Evolutionary conservation across 345 rosid genomes (phyloP), one percentile per base, ranked within the genome.

Genomic region (Hevea brasiliensis): DNA sequence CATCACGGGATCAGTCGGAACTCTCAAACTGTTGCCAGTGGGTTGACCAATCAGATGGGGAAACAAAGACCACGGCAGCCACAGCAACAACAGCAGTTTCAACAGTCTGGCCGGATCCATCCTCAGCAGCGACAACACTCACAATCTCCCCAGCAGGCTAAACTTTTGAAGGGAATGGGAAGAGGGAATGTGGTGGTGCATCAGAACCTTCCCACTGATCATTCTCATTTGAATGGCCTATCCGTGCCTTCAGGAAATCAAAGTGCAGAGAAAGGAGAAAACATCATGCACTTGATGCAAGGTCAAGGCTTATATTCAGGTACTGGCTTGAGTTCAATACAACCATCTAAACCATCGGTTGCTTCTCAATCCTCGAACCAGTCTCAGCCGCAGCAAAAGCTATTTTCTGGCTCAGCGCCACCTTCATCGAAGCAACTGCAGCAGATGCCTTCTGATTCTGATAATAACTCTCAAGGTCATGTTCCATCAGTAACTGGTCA

Each of bases 51-150:
- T 84, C 98, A 87, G 82, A 81, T 81, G 62, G 96, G 88, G 68
- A 96, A 91, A 88, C 99, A 89, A 78, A 88, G 95, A 41, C 99
- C 85, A 73, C 84, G 91, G 26, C 96, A 87, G 71, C 78, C 79
- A 64, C 92, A 76, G 72, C 95, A 82, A 79, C 48, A 65, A 24
- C 96, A 91, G 84, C 97, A 87, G 77, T 81, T 88, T 60, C 98
- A 86, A 76, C 96, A 93, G 78, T 74, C 98, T 81, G 96, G 89
- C 68, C 82, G 97, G 82, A 87, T 81, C 53, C 99, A 93, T 75
- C 98, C 97, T 81, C 95, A 89, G 73, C 93, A 90, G 80, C 87
- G 92, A 66, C 97, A 85, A 55, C 85, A 82, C 58, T 61, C 86
- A 27, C 91, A 83, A 72, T 83, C 87, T 60, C 86, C 88, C 61